phyloP scores from a whole-genome alignment of 2,329 filamentous ascomycete genomes.

The Penicillium concentricum region DNA sequence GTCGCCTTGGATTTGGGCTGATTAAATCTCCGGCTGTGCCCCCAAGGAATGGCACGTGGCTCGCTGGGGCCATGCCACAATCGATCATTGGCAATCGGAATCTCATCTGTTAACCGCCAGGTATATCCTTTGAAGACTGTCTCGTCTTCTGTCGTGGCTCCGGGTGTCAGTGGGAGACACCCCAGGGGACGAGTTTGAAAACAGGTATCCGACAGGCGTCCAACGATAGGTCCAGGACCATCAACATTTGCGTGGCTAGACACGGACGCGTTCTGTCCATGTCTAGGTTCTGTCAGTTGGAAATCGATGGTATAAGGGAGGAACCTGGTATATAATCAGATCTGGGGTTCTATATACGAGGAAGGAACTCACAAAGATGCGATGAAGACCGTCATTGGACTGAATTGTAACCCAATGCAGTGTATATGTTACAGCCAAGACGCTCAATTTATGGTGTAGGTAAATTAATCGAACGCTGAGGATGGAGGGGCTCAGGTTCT shows the following conservation, averaged over 20 bases:
- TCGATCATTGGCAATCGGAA: conserved; percentile 30
- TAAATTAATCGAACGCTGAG: background rate
- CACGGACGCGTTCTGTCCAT: conserved; percentile 24
- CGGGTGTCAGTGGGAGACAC: conserved; percentile 35
- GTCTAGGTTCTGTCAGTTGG: conserved; percentile 23
- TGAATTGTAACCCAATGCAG: background rate
- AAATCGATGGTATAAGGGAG: conserved; percentile 41
- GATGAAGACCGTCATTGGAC: conserved; percentile 35
- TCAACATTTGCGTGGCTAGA: conserved; percentile 23
- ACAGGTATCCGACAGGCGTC: conserved; percentile 22
- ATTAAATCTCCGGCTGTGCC: conserved; percentile 61
- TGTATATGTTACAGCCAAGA: background rate
- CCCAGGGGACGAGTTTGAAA: conserved; percentile 16
- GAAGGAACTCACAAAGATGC: conserved; percentile 33
- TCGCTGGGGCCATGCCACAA: conserved; percentile 54
- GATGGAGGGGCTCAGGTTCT: background rate
- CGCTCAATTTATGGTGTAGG: background rate
- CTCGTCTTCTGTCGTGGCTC: conserved; percentile 40
- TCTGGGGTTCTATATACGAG: background rate
- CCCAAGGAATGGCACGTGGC: conserved; percentile 74
- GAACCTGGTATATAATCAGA: conserved; percentile 25
- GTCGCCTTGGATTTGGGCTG: conserved; percentile 77
- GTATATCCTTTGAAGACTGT: conserved; percentile 39
- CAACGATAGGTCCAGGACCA: conserved; percentile 24
- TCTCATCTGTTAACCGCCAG: conserved; percentile 27